Evolutionary conservation across 139 green algal genomes (phyloP).

Genomic region (Trebouxia sp.): DNA sequence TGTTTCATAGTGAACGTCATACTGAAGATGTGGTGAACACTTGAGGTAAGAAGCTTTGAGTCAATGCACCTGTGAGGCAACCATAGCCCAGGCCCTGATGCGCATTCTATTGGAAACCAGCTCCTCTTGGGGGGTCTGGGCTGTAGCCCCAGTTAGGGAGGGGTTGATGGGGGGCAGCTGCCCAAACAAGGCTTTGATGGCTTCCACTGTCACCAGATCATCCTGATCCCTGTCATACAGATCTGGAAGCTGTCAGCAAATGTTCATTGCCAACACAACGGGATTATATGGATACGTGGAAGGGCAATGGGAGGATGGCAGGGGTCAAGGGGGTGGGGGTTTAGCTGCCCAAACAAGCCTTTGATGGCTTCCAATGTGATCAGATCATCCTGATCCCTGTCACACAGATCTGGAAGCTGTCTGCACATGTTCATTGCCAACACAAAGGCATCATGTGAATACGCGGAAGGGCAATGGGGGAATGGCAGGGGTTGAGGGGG

Average conservation of each 20-base stretch:
- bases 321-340: constrained; percentile 36
- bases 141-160: constrained; percentile 4
- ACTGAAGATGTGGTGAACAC: too few species aligned
- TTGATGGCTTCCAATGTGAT: constrained; percentile 74
- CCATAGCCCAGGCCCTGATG: constrained; percentile 66
- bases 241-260: too few species aligned
- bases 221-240: constrained; percentile 56
- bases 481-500: constrained; percentile 26
- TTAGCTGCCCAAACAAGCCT: constrained; percentile 55
- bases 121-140: constrained; percentile 36
- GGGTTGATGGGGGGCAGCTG: constrained; percentile 38
- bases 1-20: too few species aligned
- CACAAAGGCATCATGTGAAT: too few species aligned
- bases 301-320: too few species aligned
- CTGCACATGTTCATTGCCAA: too few species aligned
- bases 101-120: constrained; percentile 40
- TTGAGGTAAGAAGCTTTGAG: too few species aligned
- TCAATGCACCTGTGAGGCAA: constrained; percentile 23
- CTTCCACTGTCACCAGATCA: constrained; percentile 73
- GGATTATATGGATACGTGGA: too few species aligned
- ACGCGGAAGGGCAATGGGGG: too few species aligned
- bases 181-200: constrained; percentile 62
- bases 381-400: constrained; percentile 65
- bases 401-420: not conserved
- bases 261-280: too few species aligned